Evolutionary conservation across 805 yeast genomes (phyloP).

Genomic region (Saturnispora hagleri): DNA sequence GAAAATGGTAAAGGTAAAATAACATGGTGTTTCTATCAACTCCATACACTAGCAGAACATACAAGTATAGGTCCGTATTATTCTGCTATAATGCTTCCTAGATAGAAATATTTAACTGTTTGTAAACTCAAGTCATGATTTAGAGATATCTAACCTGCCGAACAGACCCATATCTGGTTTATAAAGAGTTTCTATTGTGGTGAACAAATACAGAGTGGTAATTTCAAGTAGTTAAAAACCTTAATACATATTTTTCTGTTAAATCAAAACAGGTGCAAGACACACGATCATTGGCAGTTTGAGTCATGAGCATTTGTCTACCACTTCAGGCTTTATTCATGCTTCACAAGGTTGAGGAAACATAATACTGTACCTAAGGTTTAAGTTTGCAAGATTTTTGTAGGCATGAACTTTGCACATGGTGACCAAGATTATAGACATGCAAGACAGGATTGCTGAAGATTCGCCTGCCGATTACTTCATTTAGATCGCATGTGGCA

Average conservation of each 20-base stretch:
- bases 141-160: neutral
- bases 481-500: too few species aligned
- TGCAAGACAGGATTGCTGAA: conserved; percentile 11
- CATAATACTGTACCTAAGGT: conserved; percentile 34
- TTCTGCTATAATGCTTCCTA: neutral
- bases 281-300: conserved; percentile 13
- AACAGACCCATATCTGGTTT: neutral
- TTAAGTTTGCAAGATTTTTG: conserved; percentile 39
- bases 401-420: conserved; percentile 38
- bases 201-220: neutral
- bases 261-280: neutral
- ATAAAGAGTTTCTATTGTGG: neutral
- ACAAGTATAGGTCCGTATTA: too few species aligned
- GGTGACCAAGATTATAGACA: conserved; percentile 21
- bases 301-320: conserved; percentile 10
- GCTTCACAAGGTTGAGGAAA: conserved; percentile 11
- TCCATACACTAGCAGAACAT: too few species aligned
- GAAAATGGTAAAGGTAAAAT: neutral
- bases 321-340: conserved; percentile 12
- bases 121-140: too few species aligned
- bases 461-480: too few species aligned
- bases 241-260: too few species aligned
- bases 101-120: too few species aligned
- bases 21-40: too few species aligned
- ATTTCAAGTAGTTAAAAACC: too few species aligned